Base-by-base conservation (phyloP, 495 filamentous ascomycete species). In the Lasiosphaeria miniovina region DNA sequence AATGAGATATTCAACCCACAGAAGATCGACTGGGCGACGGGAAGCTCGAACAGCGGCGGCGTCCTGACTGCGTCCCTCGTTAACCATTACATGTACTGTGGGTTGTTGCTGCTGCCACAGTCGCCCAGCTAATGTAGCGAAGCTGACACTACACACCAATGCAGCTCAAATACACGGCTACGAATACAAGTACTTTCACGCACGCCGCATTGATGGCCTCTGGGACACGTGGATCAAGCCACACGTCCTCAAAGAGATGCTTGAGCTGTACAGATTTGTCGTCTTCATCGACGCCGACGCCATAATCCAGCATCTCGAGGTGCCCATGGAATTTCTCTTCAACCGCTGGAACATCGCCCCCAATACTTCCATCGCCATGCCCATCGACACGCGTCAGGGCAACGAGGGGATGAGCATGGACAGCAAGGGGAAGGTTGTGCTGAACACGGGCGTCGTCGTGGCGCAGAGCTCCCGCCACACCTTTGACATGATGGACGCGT, bases 251-350 rank as follows among this genome's bases (percentile, higher is more conserved):
- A 64, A 60, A 34, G 65, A 73, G 49, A 63, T 66, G 6, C 64
- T 77, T 14, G 53, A 65, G 15, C 60, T 66, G 8, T 75, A 77
- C 60, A 62, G 72, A 36, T 75, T 75, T 52, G 70, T 79, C 34
- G 68, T 77, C 55, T 76, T 77, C 69, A 61, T 77, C 36, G 75
- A 77, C 58, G 67, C 69, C n/a, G 76, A 79, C 53, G 68, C 69
- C 59, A 67, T 77, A 54, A 69, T 75, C 60, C 64, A 67, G 49
- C 66, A 73, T 57, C 73, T 69, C 40, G 69, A 79, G 33, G 57
- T 79, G 11, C 74, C 76, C 12, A 52, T 77, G 32, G 76, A 77
- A 61, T 79, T 74, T 69, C 72, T 79, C 1, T 64, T 79, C 41
- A 77, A 76, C 64, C 71, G 74, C 59, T 79, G 75, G 76, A 61